Percentiles rank a stretch among this genome's conserved stretches.
These are phyloP conservation scores for Pichia heedii DNA, from an alignment of 805 yeast species.

Conservation along the genomic window DNA sequence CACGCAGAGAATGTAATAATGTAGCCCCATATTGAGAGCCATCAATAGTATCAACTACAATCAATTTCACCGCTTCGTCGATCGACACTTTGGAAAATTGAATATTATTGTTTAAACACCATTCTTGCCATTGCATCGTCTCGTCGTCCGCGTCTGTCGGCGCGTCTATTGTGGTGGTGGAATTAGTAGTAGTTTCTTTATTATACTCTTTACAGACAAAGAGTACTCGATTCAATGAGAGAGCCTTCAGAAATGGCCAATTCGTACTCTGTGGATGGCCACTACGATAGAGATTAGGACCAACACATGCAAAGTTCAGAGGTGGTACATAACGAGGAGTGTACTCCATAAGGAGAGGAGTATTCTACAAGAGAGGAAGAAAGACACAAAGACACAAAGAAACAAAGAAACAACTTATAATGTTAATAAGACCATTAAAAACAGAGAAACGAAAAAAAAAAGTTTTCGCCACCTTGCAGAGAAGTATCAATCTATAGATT, in stretches of 20 bases:
- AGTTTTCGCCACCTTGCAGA: too few species aligned
- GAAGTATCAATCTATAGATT: too few species aligned
- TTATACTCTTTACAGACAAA: too few species aligned
- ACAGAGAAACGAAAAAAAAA: too few species aligned
- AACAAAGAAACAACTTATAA: too few species aligned
- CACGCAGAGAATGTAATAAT: not conserved
- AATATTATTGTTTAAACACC: not conserved
- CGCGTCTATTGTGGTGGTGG: too few species aligned
- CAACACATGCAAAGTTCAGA: conserved; percentile 80
- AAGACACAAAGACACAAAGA: too few species aligned
- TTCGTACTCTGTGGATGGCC: conserved; percentile 92
- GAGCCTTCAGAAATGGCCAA: conserved; percentile 63
- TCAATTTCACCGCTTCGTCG: not conserved
- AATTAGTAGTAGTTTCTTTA: too few species aligned
- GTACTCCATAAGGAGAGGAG: not conserved
- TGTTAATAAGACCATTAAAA: too few species aligned
- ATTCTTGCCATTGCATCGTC: not conserved
- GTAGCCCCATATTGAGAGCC: not conserved
- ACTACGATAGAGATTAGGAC: conserved; percentile 76
- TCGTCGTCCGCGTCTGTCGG: not conserved
- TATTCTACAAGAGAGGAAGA: too few species aligned
- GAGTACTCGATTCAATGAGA: conserved; percentile 37
- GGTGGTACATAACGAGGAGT: conserved; percentile 66
- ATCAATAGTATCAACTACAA: too few species aligned
- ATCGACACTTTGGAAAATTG: not conserved